Base-by-base conservation (phyloP, 2,329 filamentous ascomycete genomes). In the Eutypa lata region DNA sequence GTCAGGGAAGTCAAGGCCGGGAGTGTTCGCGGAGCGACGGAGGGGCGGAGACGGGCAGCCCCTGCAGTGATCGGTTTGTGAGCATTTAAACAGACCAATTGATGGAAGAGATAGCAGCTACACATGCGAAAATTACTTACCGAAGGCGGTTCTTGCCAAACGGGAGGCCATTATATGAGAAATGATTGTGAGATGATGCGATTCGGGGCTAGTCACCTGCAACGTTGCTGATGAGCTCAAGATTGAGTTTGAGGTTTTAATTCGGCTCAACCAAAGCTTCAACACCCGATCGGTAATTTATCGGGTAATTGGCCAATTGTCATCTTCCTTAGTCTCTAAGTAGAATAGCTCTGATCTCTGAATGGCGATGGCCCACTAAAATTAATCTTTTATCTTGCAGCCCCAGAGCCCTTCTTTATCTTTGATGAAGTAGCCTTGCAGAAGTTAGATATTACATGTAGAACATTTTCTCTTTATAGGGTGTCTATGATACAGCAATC, bases 101-200 rank as follows among this genome's bases (percentile, higher is more conserved):
- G 71, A 52, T 47, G 45, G 64, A 49, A 57, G 49, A 58, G 42
- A 56, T 48, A 19, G 11, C 16, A 26, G 21, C 21, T n/a, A 43
- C 56, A 57, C 65, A 56, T 49, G 55, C 35, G 50, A 57, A 56
- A 54, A 56, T 55, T 24, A 86, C 91, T 76, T 86, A 97, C 93
- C 90, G 79, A 93, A 81, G 80, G 91, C 91, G 84, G 87, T 92
- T 85, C 90, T 91, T 84, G 88, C 91, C 81, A 97, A 84, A 83
- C 92, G 91, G 78, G 91, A 96, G 83, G 93, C 93, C 93, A 97
- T 97, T 89, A 81, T 89, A 83, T 76, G 74, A 78, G 80, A 74
- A 76, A 78, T 80, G 75, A 76, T 71, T 77, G 74, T 76, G 74
- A 76, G 77, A 78, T 79, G 76, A 71, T 73, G 71, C 76, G 71